Base-by-base conservation (phyloP, 2,329 filamentous ascomycete species). In the Aspergillus pseudonomiae region DNA sequence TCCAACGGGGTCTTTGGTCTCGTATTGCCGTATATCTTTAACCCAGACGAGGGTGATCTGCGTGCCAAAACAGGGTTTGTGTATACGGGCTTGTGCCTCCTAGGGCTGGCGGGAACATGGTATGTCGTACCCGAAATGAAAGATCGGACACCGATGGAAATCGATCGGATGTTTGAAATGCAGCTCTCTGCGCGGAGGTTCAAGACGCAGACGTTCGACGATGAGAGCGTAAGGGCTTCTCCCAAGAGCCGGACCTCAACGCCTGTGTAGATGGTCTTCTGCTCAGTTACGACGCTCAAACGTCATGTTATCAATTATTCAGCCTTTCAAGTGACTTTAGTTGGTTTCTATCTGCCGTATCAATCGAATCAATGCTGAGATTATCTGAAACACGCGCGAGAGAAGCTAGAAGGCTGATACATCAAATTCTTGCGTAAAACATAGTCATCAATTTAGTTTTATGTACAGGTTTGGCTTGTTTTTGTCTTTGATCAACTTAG, bases 101-200 rank as follows among this genome's bases (percentile, higher is more conserved):
- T 79, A 0, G 74, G 66, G 1, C 46, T 69, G 4, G 61, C 74
- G 1, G 53, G 80, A 0, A 78, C 80, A 0, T 88, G 78, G 75
- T 73, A 79, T 12, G 75, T 77, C 41, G 74, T 87, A 0, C 85
- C 86, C 0, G 85, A 88, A 69, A 86, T 85, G 75, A 83, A 82
- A 71, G 82, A 81, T 4, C 73, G 82, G 24, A 81, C 73, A 1
- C 74, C 80, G 0, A 75, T 75, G 43, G 83, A 86, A 67, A 82
- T 87, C 62, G 84, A 86, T 70, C 34, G 60, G 5, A 74, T 78
- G 74, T 77, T 78, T 63, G 71, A 73, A 57, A 43, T 64, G n/a
- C 61, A 46, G 2, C 9, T 74, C 7, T 58, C 66, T 9, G 65
- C 72, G 19, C 64, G 69, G 24, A n/a, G 67, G 34, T 77, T 75